Evolutionary conservation across 139 green algal genomes (phyloP).

Genomic region (Raphidocelis subcapitata): DNA sequence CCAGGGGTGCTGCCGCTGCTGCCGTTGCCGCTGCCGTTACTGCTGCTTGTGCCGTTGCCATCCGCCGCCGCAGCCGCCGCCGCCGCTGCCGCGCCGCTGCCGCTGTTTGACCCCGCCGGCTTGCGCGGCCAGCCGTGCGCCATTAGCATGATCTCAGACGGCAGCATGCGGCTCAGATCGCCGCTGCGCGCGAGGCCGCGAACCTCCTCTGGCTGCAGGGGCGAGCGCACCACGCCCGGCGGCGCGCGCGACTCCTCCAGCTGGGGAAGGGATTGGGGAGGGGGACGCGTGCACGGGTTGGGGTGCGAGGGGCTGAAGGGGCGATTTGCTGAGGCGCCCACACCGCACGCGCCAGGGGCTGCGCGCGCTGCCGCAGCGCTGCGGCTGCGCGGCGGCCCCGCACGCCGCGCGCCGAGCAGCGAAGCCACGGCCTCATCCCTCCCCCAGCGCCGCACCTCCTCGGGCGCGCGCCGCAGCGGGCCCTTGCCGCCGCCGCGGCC

Average conservation of each 20-base stretch:
- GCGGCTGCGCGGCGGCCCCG: too few relatives aligned
- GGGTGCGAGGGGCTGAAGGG: too few relatives aligned
- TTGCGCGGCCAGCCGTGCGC: constrained; percentile 75
- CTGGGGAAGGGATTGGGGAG: constrained; percentile 38
- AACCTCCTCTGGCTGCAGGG: constrained; percentile 84
- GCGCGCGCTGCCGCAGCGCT: too few relatives aligned
- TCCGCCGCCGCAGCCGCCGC: too few relatives aligned
- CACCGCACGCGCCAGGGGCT: too few relatives aligned
- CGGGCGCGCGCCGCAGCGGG: constrained; percentile 68
- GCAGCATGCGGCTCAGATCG: constrained; percentile 88
- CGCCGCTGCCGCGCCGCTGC: not conserved
- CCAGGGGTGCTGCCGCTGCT: constrained; percentile 7
- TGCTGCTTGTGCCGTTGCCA: not conserved
- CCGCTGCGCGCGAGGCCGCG: constrained; percentile 60
- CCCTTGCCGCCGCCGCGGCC: constrained; percentile 76
- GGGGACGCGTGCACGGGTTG: too few relatives aligned
- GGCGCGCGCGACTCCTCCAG: constrained; percentile 52
- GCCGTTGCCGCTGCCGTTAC: constrained; percentile 10
- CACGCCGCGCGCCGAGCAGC: too few relatives aligned
- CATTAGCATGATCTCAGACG: constrained; percentile 80
- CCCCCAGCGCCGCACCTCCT: constrained; percentile 11
- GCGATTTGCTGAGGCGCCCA: too few relatives aligned
- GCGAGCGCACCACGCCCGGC: constrained; percentile 75
- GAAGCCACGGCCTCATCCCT: too few relatives aligned
- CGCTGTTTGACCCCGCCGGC: not conserved